phyloP scores from a whole-genome alignment of 768 basidiomycete species.

The Suillus brevipes region DNA sequence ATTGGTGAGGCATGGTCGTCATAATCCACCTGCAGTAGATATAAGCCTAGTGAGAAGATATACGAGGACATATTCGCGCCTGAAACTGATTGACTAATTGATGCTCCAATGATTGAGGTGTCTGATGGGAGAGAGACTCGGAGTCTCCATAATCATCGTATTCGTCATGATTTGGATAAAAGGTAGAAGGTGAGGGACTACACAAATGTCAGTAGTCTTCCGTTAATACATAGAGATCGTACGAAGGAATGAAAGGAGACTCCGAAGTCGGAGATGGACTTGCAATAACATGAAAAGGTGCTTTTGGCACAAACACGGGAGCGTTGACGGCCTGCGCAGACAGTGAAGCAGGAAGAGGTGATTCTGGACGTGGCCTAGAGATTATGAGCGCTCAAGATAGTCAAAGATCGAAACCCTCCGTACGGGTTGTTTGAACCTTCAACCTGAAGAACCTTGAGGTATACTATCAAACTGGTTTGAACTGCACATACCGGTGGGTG shows the following conservation, averaged over 20 bases:
- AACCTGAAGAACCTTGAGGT: constrained; percentile 13
- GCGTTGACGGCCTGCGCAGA: constrained; percentile 76
- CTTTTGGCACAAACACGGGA: constrained; percentile 82
- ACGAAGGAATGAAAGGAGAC: constrained; percentile 33
- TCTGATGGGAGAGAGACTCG: constrained; percentile 13
- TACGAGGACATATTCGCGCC: constrained; percentile 23
- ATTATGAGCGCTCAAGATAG: constrained; percentile 1
- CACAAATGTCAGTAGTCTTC: constrained; percentile 13
- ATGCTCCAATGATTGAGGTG: constrained; percentile 19
- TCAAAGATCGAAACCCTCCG: constrained; percentile 11
- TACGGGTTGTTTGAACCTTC: constrained; percentile 28
- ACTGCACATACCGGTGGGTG: constrained; percentile 63
- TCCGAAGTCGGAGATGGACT: constrained; percentile 33
- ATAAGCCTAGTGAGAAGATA: constrained; percentile 13
- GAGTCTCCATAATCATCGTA: constrained; percentile 37
- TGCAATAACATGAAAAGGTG: constrained; percentile 48
- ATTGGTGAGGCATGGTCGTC: constrained; percentile 27
- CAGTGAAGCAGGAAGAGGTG: constrained; percentile 42
- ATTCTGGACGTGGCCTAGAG: constrained; percentile 42
- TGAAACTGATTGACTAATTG: constrained; percentile 21
- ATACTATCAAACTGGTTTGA: not conserved
- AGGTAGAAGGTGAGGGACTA: constrained; percentile 31
- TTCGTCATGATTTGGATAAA: constrained; percentile 35
- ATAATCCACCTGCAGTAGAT: constrained; percentile 31
- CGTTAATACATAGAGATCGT: constrained; percentile 10